Conservation (phyloP, 2,329 filamentous ascomycete genomes). For the Arthrobotrys iridis region DNA sequence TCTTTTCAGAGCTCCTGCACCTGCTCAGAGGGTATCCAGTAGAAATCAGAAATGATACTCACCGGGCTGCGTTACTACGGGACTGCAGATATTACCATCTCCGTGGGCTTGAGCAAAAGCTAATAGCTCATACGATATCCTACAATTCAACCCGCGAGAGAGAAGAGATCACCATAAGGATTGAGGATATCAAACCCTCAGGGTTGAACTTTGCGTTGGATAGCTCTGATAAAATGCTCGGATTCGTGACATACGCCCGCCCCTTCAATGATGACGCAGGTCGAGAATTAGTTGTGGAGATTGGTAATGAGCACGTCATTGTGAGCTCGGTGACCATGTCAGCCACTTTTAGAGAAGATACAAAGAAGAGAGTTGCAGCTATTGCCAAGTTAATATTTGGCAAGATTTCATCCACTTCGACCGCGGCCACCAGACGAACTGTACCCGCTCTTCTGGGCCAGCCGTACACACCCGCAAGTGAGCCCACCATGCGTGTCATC, state of each 20-base stretch:
- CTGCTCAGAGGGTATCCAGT: conserved; percentile 85
- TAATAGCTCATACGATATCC: conserved; percentile 79
- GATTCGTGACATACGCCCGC: conserved; percentile 80
- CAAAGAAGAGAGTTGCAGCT: conserved; percentile 43
- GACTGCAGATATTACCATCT: conserved; percentile 95
- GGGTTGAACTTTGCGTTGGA: conserved; percentile 75
- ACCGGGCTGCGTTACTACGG: conserved; percentile 79
- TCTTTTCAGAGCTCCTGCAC: conserved; percentile 83
- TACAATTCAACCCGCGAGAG: conserved; percentile 76
- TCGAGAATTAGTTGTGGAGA: conserved; percentile 81
- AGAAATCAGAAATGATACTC: conserved; percentile 77
- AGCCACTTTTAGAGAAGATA: conserved; percentile 48
- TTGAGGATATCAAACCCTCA: conserved; percentile 89
- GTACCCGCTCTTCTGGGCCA: conserved; percentile 37
- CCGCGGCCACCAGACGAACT: conserved; percentile 21
- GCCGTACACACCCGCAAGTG: conserved; percentile 20
- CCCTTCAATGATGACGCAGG: conserved; percentile 82
- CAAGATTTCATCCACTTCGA: conserved; percentile 36
- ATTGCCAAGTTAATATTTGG: conserved; percentile 45
- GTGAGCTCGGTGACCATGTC: conserved; percentile 52
- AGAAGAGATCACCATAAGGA: conserved; percentile 79
- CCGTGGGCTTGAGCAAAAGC: conserved; percentile 85
- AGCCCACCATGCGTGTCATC: conserved; percentile 35
- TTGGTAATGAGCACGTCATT: conserved; percentile 71
- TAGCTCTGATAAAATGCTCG: conserved; percentile 58